phyloP scores from a whole-genome alignment of 169 alveolate genomes.

The Theileria sp. region DNA sequence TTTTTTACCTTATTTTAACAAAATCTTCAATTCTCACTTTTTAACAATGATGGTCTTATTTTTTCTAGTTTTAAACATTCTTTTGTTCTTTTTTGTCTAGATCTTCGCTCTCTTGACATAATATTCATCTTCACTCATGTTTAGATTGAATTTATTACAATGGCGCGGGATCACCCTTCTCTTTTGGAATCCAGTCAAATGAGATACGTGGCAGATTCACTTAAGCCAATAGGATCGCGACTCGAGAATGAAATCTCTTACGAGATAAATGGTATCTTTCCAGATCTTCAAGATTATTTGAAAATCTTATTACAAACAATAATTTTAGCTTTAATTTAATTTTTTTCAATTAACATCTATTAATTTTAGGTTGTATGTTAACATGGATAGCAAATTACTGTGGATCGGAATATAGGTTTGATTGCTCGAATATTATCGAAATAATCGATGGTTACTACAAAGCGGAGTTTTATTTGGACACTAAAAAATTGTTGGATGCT shows the following conservation, averaged over 20 bases:
- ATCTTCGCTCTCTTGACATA: background rate
- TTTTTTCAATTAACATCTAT: background rate
- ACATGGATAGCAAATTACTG: slow-evolving; percentile 59
- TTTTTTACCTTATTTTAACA: background rate
- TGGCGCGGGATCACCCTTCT: background rate
- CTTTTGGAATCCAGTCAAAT: slow-evolving; percentile 13
- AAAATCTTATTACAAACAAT: background rate
- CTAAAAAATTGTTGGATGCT: slow-evolving; percentile 27
- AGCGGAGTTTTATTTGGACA: slow-evolving; percentile 60
- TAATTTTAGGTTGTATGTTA: slow-evolving; percentile 25
- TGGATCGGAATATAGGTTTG: slow-evolving; percentile 26
- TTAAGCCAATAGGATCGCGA: slow-evolving; percentile 21
- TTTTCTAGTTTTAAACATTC: slow-evolving; percentile 2
- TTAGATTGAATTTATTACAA: background rate
- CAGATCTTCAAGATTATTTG: background rate
- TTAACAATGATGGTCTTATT: background rate
- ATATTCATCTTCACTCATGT: slow-evolving; percentile 1
- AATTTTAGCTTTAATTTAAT: background rate
- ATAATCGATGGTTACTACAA: slow-evolving; percentile 62
- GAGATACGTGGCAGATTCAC: slow-evolving; percentile 25
- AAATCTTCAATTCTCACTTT: background rate
- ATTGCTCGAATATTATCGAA: slow-evolving; percentile 49
- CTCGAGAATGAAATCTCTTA: slow-evolving; percentile 39
- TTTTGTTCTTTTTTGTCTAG: slow-evolving; percentile 2
- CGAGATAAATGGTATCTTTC: slow-evolving; percentile 55